phyloP scores from a whole-genome alignment of 805 yeast species.

The Lipomyces lipofer region DNA sequence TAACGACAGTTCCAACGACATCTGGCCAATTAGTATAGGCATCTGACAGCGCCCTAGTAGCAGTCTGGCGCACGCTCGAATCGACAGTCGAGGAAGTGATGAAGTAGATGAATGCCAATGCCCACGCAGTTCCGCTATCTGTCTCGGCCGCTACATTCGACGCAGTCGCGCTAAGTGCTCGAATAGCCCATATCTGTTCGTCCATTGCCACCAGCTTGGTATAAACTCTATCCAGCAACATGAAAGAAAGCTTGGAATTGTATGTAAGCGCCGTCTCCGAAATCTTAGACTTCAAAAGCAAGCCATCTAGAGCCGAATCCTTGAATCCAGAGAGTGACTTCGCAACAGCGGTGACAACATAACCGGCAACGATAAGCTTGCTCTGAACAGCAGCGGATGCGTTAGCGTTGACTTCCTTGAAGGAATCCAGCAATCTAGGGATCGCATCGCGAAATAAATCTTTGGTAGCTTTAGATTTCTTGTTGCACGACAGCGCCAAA shows the following conservation, averaged over 20 bases:
- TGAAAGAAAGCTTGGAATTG: slow-evolving; percentile 50
- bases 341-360: slow-evolving; percentile 45
- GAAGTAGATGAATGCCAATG: slow-evolving; percentile 31
- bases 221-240: slow-evolving; percentile 50
- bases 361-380: slow-evolving; percentile 56
- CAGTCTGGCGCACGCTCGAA: slow-evolving; percentile 21
- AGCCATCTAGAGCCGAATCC: slow-evolving; percentile 34
- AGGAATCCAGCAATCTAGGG: slow-evolving; percentile 38
- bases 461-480: slow-evolving; percentile 5
- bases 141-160: slow-evolving; percentile 21
- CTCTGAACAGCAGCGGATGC: slow-evolving; percentile 57
- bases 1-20: slow-evolving; percentile 47
- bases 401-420: slow-evolving; percentile 50
- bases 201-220: slow-evolving; percentile 49
- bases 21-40: slow-evolving; percentile 44
- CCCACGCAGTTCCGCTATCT: slow-evolving; percentile 31
- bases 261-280: slow-evolving; percentile 35
- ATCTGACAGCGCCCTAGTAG: slow-evolving; percentile 31
- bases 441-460: slow-evolving; percentile 32
- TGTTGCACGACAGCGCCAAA: slow-evolving; percentile 31
- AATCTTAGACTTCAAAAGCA: slow-evolving; percentile 14
- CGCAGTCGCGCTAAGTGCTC: slow-evolving; percentile 46
- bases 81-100: slow-evolving; percentile 15
- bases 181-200: slow-evolving; percentile 56
- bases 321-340: slow-evolving; percentile 29